Evolutionary conservation across 805 yeast species (phyloP).

Genomic region (Ogataea sp.): DNA sequence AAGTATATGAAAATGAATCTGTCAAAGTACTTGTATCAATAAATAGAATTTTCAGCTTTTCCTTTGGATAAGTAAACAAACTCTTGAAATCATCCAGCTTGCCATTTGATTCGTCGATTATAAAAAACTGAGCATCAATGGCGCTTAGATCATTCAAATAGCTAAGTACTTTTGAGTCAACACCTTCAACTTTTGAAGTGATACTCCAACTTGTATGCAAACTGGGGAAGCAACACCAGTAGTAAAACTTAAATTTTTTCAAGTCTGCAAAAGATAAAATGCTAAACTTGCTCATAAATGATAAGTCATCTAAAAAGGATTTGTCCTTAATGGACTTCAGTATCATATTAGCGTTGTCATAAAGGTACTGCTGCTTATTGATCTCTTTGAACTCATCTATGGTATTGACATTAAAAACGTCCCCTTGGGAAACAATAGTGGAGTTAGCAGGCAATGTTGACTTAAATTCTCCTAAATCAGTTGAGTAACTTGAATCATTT

Average conservation of each 20-base stretch:
- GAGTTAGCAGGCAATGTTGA: conserved; percentile 6
- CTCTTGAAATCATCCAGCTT: conserved; percentile 5
- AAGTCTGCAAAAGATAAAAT: conserved; percentile 76
- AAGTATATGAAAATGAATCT: conserved; percentile 12
- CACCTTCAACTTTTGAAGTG: conserved; percentile 2
- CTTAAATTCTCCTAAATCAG: background rate
- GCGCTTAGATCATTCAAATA: conserved; percentile 1
- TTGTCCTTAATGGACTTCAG: conserved; percentile 24
- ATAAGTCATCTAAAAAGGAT: conserved; percentile 30
- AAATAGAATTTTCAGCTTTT: conserved; percentile 11
- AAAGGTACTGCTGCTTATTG: conserved; percentile 56
- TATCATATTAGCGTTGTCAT: conserved; percentile 25
- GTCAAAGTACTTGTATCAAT: conserved; percentile 18
- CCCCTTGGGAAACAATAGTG: conserved; percentile 25
- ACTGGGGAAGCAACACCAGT: conserved; percentile 84
- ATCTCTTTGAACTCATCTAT: conserved; percentile 72
- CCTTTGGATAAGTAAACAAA: conserved; percentile 4
- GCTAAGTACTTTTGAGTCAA: background rate
- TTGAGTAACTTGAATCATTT: conserved; percentile 26
- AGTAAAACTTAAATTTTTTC: conserved; percentile 78
- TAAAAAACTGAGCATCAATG: conserved; percentile 8
- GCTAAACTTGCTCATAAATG: conserved; percentile 33
- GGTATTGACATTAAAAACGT: conserved; percentile 60
- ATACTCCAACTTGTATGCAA: conserved; percentile 44
- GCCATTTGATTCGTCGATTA: conserved; percentile 1